phyloP scores from a whole-genome alignment of 192 early-diverging fungal genomes.

The Entomortierella chlamydospora region DNA sequence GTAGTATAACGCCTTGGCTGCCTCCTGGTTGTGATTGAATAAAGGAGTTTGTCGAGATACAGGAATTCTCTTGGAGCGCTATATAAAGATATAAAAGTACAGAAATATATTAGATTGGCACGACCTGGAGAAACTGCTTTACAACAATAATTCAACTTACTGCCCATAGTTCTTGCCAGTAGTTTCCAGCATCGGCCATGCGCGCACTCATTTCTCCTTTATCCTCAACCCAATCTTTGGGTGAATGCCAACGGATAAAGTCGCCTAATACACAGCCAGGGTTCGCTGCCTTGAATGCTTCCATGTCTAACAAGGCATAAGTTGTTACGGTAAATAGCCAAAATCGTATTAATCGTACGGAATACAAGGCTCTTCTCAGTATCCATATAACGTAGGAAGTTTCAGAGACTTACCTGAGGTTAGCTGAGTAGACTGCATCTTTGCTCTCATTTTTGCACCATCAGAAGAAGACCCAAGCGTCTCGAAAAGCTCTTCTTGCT shows the following conservation, averaged over 20 bases:
- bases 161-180: conserved; percentile 91
- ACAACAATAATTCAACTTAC: conserved; percentile 40
- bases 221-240: conserved; percentile 89
- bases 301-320: conserved; percentile 73
- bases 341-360: too few species aligned
- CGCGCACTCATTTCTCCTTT: conserved; percentile 75
- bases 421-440: conserved; percentile 81
- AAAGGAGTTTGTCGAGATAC: conserved; percentile 78
- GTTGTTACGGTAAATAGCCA: too few species aligned
- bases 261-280: conserved; percentile 81
- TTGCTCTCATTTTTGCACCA: conserved; percentile 77
- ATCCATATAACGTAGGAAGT: too few species aligned
- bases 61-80: conserved; percentile 64
- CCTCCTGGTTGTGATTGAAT: conserved; percentile 83
- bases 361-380: too few species aligned
- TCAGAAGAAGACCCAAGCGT: conserved; percentile 78
- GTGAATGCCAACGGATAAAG: conserved; percentile 96
- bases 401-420: conserved; percentile 75
- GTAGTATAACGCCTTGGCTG: conserved; percentile 69
- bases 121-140: too few species aligned
- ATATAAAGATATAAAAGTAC: conserved; percentile 11
- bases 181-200: conserved; percentile 84
- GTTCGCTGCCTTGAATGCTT: conserved; percentile 95
- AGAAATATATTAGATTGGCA: too few species aligned
- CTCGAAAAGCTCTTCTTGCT: conserved; percentile 83